A percentile compares a stretch with the other conserved stretches of the same genome.
phyloP scores from a whole-genome alignment of 805 yeast genomes.

The Isabelozyma gotoi region DNA sequence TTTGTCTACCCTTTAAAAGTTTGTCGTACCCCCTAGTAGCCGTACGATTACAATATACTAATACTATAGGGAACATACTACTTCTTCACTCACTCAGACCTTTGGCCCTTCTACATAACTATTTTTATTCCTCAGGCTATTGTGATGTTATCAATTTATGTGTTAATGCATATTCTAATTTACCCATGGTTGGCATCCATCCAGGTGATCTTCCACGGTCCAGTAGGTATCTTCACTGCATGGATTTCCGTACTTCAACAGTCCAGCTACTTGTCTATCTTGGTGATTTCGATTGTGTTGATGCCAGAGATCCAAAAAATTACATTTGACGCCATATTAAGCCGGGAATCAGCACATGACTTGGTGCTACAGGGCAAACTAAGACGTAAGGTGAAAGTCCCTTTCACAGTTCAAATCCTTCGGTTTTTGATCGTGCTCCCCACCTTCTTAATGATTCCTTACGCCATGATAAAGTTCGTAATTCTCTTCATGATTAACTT shows the following conservation, averaged over 20 bases:
- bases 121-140: conserved; percentile 46
- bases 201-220: conserved; percentile 47
- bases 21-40: conserved; percentile 7
- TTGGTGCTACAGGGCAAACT: conserved; percentile 41
- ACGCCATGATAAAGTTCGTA: conserved; percentile 36
- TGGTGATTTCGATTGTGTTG: conserved; percentile 41
- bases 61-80: conserved; percentile 37
- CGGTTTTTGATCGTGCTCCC: conserved; percentile 35
- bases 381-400: conserved; percentile 26
- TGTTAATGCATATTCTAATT: conserved; percentile 33
- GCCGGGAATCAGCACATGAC: conserved; percentile 45
- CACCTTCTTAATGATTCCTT: conserved; percentile 35
- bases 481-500: conserved; percentile 39
- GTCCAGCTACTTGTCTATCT: conserved; percentile 39
- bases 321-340: conserved; percentile 49
- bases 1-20: conserved; percentile 23
- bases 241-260: conserved; percentile 45
- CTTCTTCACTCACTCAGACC: conserved; percentile 36
- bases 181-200: conserved; percentile 47
- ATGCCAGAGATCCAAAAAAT: conserved; percentile 48
- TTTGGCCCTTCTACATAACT: conserved; percentile 48
- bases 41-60: conserved; percentile 4
- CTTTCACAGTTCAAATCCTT: conserved; percentile 29
- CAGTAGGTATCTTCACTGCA: conserved; percentile 48
- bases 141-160: conserved; percentile 35